Evolutionary conservation across 306 rosid genomes (phyloP).

Genomic region (Crataegus laevigata): DNA sequence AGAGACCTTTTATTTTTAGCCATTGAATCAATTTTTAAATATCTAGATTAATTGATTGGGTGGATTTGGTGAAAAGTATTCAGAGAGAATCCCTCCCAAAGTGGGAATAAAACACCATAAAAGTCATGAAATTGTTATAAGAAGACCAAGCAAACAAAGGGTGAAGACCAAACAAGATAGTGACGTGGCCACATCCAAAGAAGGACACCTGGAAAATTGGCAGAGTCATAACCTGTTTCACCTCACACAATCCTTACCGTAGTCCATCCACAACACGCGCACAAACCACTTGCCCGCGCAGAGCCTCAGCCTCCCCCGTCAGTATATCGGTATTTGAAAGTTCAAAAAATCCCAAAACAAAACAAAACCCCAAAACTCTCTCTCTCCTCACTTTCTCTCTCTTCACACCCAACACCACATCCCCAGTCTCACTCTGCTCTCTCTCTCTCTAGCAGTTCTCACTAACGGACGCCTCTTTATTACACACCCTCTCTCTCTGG

Average conservation of each 20-base stretch:
- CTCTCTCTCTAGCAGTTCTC: background rate
- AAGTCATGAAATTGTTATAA: background rate
- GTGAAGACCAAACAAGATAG: background rate
- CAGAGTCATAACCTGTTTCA: background rate
- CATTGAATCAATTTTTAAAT: no score
- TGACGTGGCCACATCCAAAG: background rate
- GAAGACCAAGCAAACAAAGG: background rate
- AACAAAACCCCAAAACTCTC: background rate
- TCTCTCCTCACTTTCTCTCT: no score
- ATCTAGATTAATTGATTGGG: no score
- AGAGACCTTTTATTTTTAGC: no score
- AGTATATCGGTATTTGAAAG: conserved; percentile 41
- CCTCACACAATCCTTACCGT: background rate
- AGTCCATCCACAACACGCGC: background rate
- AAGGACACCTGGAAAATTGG: background rate
- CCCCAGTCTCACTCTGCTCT: background rate
- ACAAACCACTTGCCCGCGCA: conserved; percentile 35
- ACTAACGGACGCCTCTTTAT: background rate
- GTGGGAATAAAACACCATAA: background rate
- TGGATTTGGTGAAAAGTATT: no score
- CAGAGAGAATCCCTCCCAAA: no score
- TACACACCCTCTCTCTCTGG: conserved; percentile 7
- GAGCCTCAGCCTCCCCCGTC: background rate
- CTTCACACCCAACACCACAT: background rate
- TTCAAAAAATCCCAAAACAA: conserved; percentile 37